Evolutionary conservation across 139 green algal species (phyloP), one percentile per base, ranked within the genome.

Genomic region (Micractinium sp.): DNA sequence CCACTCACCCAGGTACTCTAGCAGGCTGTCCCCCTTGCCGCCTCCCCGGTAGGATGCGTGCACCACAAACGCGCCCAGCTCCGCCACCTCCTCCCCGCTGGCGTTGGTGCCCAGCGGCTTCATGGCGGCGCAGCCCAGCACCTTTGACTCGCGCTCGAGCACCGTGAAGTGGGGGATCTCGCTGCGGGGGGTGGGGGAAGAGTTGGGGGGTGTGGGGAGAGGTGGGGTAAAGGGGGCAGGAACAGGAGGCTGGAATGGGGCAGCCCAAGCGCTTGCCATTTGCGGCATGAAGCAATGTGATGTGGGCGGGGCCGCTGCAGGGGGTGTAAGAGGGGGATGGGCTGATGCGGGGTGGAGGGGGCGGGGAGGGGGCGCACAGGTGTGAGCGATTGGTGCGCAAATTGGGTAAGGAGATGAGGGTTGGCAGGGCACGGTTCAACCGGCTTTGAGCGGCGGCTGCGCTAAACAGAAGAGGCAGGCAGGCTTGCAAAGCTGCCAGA

Each of bases 41-140:
- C 93, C 93, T 75, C 96, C 95, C 20, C 96, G 91, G 92, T 94
- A 97, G 12, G 93, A 87, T 2, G 94, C 89, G 82, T 95, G 88
- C 35, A 99, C 95, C 41, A 94, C 97, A 90, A 99, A 99, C 27
- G 97, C 96, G 18, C 93, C 95, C 53, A 99, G 90, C 93, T 99
- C 98, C 15, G 95, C 96, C 39, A 92, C 89, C 35, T 82, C 35
- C 27, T 82, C 61, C 29, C 91, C 93, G 12, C 89, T 87, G 38
- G 38, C 66, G 14, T 91, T 93, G 63, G 12, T 31, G 1, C 94
- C 93, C 88, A 97, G 90, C n/a, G 92, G 93, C 87, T 95, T 87
- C 61, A 98, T 92, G 69, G 97, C 91, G 12, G 95, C 97, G 85
- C 97, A 99, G 3, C 91, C 97, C 89, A 98, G 91, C 79, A 98